phyloP scores from a whole-genome alignment of 495 filamentous ascomycete species.

The Alectoria sarmentosa region DNA sequence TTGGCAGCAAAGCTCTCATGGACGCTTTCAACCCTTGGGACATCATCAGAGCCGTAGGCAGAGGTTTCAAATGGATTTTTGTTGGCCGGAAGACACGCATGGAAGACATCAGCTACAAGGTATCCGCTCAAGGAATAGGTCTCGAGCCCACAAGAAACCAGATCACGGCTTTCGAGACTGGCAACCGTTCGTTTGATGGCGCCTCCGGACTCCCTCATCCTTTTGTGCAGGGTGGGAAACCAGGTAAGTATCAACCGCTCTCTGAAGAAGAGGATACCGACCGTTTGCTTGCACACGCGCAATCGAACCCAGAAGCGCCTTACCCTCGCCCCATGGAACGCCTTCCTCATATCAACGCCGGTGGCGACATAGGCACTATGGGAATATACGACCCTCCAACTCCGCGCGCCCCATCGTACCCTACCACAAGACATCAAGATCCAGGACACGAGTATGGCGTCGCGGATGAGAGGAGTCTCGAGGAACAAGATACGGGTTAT shows the following conservation, averaged over 20 bases:
- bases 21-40: conserved; percentile 83
- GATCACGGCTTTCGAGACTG: conserved; percentile 20
- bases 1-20: conserved; percentile 54
- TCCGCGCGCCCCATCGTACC: background rate
- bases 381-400: conserved; percentile 18
- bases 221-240: conserved; percentile 10
- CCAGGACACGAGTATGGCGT: background rate
- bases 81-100: conserved; percentile 56
- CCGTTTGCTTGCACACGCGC: conserved; percentile 15
- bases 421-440: background rate
- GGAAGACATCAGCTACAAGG: conserved; percentile 45
- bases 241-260: conserved; percentile 16
- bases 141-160: conserved; percentile 22
- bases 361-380: conserved; percentile 14
- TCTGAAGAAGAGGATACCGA: conserved; percentile 19
- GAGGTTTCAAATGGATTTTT: conserved; percentile 75
- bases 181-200: conserved; percentile 14
- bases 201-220: background rate
- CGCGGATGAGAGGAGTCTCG: conserved; percentile 11
- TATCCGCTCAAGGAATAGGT: conserved; percentile 13
- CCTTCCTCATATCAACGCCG: conserved; percentile 13
- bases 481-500: conserved; percentile 19
- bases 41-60: conserved; percentile 66
- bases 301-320: conserved; percentile 4
- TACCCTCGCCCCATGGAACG: conserved; percentile 25